Conservation (phyloP, 1,284 basidiomycete species). For the Ceratobasidium sp. region DNA sequence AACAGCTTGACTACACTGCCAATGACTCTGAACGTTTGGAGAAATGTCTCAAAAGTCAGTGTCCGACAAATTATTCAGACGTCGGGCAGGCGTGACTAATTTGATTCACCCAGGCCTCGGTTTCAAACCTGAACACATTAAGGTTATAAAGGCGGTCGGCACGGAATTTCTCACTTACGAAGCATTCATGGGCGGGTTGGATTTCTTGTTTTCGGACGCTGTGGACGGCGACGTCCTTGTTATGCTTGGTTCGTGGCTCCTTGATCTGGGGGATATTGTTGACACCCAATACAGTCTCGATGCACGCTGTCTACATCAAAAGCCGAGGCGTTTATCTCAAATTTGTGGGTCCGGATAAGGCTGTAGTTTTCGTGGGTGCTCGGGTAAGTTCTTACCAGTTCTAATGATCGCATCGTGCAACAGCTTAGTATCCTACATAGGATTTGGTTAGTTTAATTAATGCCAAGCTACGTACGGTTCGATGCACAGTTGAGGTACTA, state of each 20-base stretch:
- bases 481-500: neutral
- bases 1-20: neutral
- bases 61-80: neutral
- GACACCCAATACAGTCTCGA: neutral
- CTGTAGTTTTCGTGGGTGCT: neutral
- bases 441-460: neutral
- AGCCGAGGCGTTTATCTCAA: neutral
- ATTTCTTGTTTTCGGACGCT: neutral
- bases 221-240: neutral
- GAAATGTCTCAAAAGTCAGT: neutral
- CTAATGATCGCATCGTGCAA: too few species aligned
- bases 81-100: neutral
- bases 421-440: neutral
- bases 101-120: neutral
- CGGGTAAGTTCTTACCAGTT: neutral
- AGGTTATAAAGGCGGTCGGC: neutral
- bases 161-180: neutral
- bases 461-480: neutral
- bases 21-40: slow-evolving; percentile 1
- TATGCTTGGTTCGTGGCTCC: neutral
- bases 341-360: neutral
- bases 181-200: neutral
- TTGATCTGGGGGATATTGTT: neutral
- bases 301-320: neutral
- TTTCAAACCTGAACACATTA: neutral